A percentile compares a stretch with the other conserved stretches of the same genome.
Conservation (phyloP, 2,329 filamentous ascomycete genomes). For the Aspergillus tamarii region DNA sequence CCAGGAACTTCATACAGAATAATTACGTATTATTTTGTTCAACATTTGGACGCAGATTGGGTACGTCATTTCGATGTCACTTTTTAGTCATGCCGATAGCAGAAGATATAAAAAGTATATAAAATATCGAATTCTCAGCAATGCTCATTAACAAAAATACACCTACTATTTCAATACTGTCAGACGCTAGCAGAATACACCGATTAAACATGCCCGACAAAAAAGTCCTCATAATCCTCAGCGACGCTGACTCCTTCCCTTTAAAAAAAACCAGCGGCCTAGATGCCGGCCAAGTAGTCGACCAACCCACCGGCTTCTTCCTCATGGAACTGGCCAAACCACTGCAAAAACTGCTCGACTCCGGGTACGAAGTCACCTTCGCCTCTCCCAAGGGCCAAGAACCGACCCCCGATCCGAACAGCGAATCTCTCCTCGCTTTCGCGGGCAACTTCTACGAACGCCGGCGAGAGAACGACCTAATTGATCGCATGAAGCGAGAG, state of each 20-base stretch:
- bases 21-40: too few relatives aligned
- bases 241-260: conserved; percentile 45
- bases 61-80: conserved; percentile 37
- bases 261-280: conserved; percentile 33
- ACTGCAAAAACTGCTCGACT: conserved; percentile 39
- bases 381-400: conserved; percentile 49
- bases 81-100: too few relatives aligned
- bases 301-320: conserved; percentile 41
- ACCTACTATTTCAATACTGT: too few relatives aligned
- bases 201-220: conserved; percentile 29
- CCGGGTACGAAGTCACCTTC: conserved; percentile 49
- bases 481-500: conserved; percentile 50
- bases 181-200: too few relatives aligned
- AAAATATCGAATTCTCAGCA: background rate
- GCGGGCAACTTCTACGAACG: conserved; percentile 53
- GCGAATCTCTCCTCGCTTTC: conserved; percentile 46
- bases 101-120: background rate
- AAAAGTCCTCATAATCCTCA: conserved; percentile 51
- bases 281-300: conserved; percentile 27
- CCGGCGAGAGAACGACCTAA: conserved; percentile 43
- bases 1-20: too few relatives aligned
- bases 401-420: conserved; percentile 47
- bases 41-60: conserved; percentile 32
- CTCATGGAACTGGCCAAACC: conserved; percentile 46
- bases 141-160: accelerated